Evolutionary conservation across 2,329 filamentous ascomycete species (phyloP).

Genomic region (Hansfordia pulvinata): DNA sequence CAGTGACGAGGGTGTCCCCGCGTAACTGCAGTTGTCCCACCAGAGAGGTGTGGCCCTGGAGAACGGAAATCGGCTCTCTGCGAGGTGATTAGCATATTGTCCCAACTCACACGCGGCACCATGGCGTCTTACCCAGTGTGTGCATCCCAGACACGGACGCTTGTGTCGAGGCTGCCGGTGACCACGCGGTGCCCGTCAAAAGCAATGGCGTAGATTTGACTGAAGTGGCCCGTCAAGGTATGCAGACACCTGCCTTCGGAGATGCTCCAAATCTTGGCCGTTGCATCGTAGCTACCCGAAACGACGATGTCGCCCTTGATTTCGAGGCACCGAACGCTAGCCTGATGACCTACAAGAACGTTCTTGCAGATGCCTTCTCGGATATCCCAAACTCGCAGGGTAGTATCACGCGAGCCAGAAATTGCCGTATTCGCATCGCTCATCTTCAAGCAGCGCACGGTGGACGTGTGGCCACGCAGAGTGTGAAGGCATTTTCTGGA

Average conservation of each 20-base stretch:
- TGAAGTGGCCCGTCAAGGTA: constrained; percentile 88
- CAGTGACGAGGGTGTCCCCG: constrained; percentile 86
- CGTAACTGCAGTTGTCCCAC: constrained; percentile 96
- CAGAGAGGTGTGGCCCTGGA: constrained; percentile 93
- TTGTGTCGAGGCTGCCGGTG: constrained; percentile 91
- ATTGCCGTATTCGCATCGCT: constrained; percentile 88
- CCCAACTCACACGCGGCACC: too few species aligned
- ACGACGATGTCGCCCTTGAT: constrained; percentile 95
- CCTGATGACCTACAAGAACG: constrained; percentile 86
- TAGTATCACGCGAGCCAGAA: constrained; percentile 90
- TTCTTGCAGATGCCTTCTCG: constrained; percentile 77
- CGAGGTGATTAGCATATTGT: constrained; percentile 7
- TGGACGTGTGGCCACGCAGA: constrained; percentile 88
- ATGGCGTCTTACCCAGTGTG: constrained; percentile 69
- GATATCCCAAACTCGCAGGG: constrained; percentile 90
- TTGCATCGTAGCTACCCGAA: constrained; percentile 97
- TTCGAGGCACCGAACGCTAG: constrained; percentile 86
- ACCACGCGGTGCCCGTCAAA: constrained; percentile 91
- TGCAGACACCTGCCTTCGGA: constrained; percentile 86
- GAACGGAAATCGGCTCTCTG: constrained; percentile 71
- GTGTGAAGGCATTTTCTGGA: constrained; percentile 62
- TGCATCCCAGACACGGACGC: constrained; percentile 93
- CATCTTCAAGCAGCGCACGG: constrained; percentile 95
- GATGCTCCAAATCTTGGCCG: constrained; percentile 94
- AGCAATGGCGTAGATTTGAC: constrained; percentile 96